Evolutionary conservation across 1,284 basidiomycete species (phyloP), one percentile per base, ranked within the genome.

Genomic region (Microstroma glucosiphilum): DNA sequence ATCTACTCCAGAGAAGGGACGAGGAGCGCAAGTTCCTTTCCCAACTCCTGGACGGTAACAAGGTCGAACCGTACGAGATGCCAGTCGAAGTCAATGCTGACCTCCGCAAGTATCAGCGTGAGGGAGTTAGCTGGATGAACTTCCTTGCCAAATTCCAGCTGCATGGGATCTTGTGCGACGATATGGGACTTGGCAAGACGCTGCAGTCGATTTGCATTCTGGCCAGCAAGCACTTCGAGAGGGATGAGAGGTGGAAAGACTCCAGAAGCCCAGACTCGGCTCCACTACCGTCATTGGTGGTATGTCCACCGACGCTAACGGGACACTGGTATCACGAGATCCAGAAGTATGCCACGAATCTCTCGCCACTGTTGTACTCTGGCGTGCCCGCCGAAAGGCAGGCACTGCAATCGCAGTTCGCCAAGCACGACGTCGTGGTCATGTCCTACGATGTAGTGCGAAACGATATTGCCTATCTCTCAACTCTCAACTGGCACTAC

Each of bases 261-360:
- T 89, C 87, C 4, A 81, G 85, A 51, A 86, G 88, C 0, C 85
- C 89, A 0, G 91, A 96, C 76, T 82, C 88, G 12, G 85, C 89
- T 25, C 92, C 91, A 76, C 82, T 98, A 40, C 93, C 96, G 0
- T 96, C 93, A 4, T 84, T 99, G 53, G 93, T 99, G 67, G 83
- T 98, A 61, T 99, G 96, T 76, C 96, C 96, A 0, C 93, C 96
- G 1, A 99, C 96, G 0, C 86, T 99, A 23, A 76, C 65, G 90
- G 94, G 96, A 6, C 96, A 99, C 77, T 99, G 96, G 96, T 91
- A 91, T 79, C 94, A 97, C 80, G 96, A 99, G 81, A 89, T 98
- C 64, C 84, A 88, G 64, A 96, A 96, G 77, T 99, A 98, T 75
- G 85, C 89, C 4, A 88, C 89, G 60, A 90, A 89, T 70, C 84